Evolutionary conservation across 345 rosid species (phyloP), one percentile per base, ranked within the genome.

Genomic region (Iberis pinnata): DNA sequence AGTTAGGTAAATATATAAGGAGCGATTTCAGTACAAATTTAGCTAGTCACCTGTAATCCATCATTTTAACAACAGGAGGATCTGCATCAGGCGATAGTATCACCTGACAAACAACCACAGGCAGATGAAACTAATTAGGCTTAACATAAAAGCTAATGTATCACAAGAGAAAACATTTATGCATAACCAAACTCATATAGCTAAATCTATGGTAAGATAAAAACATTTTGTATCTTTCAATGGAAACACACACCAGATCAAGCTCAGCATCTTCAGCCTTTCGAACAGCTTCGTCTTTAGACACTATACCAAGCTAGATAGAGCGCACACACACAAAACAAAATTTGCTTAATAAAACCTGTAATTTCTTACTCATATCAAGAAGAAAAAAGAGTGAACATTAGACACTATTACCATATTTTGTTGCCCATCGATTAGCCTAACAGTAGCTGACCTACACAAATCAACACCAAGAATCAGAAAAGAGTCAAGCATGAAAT

Each of bases 1-100:
- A 8, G 47, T 14, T 50, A 10, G 12, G 9, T 33, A 32, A 9
- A 7, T 9, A 59, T 31, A 60, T 12, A 60, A 54, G 44, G 43
- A 20, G 31, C 11, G 40, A 65, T 40, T 53, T 36, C 44, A 42
- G 38, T 36, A 60, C 12, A 51, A 14, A 15, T 19, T 16, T 1
- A 32, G 16, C 16, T 16, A 50, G 24, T 47, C 75, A 81, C 98
- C 70, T 83, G 71, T 79, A 92, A 61, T 92, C 94, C 95, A 85
- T 88, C 71, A 83, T 88, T 78, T 78, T 79, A 67, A 88, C 76
- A 64, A 88, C 95, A 0, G 93, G 98, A 60, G 98, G 98, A 71
- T 92, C 93, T 6, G 95, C 92, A 66, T 92, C 93, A 10, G 96
- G 89, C 31, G 96, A 84, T 36, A 88, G 33, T 53, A 92, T 76